Evolutionary conservation across 2,329 filamentous ascomycete species (phyloP), one percentile per base, ranked within the genome.

Genomic region (Fusarium sterilihyphosum): DNA sequence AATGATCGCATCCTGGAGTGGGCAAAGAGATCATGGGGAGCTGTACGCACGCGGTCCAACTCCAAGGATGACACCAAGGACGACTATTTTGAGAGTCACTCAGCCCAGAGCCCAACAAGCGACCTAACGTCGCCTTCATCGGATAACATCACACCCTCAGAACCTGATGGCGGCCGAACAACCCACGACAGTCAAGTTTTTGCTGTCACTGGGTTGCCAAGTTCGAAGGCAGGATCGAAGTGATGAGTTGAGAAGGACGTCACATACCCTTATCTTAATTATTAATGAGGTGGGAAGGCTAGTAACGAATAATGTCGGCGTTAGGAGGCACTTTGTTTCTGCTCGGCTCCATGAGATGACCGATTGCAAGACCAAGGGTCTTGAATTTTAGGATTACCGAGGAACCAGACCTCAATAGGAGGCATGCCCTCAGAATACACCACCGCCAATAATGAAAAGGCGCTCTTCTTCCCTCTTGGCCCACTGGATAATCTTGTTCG

Each of bases 361-460:
- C 67, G 56, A 74, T 67, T 57, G 52, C 37, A 61, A 68, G 63
- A 62, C 54, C 47, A 67, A 61, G 54, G 52, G 49, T 65, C 58
- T 69, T 77, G 66, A 62, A 73, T 74, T 72, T 73, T 65, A 74
- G 63, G 59, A 70, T 69, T 71, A 57, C 58, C 20, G 63, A 74
- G 67, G 68, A 68, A 59, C 58, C 67, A 68, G 65, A 44, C 68
- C 61, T 82, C 73, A 24, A 65, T 56, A 50, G 47, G 67, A 69
- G 66, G 65, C 40, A 59, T 66, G 58, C 44, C 52, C 52, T 82
- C 73, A 92, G 78, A 92, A 93, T 76, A 98, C 96, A 49, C 95
- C 96, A n/a, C 96, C 97, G 3, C 96, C 96, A 80, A 99, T 96
- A 68, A 99, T 98, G 80, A 99, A 99, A 11, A 98, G 86, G 65